Evolutionary conservation across 2,329 filamentous ascomycete genomes (phyloP), one percentile per base, ranked within the genome.

Genomic region (Neofusicoccum kwambonambiense): DNA sequence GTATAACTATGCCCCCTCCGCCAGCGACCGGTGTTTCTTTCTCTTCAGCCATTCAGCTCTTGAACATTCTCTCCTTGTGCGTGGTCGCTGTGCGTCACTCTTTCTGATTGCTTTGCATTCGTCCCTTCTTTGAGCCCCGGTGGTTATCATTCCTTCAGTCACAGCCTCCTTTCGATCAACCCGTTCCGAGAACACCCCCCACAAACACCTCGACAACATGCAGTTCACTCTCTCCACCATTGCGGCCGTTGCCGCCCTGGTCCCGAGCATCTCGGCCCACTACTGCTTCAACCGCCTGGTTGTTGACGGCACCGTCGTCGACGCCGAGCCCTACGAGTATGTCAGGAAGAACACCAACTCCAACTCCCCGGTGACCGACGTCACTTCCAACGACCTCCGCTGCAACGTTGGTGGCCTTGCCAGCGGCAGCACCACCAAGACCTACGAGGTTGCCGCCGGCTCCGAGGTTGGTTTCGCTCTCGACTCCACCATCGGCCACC

Each of bases 401-500:
- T 77, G 75, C 72, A 77, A 77, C 71, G 73, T 72, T 49, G 75
- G 75, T 47, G 74, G 73, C 4, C 64, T 65, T 37, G 70, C 56
- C 15, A 66, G 72, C 3, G 73, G 74, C 35, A 71, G 72, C 31
- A 72, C 70, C 51, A 80, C 73, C 4, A 68, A 71, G 13, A 76
- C 74, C n/a, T 75, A 76, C 68, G 71, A 69, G 27, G 74, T 77
- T 65, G 74, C 75, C 58, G 73, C 82, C 3, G 83, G 83, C 47
- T 31, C 44, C 37, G 47, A 58, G 63, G 71, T 86, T 72, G 75
- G 80, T 70, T 75, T 84, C 77, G 77, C 85, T 69, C 76, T 82
- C 76, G 74, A 83, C 77, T 79, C 80, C 71, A 77, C 81, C 71
- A 79, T 85, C 70, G 77, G 75, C 66, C 74, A 77, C 45, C 75